phyloP scores from a whole-genome alignment of 192 early-diverging fungal species.

The Mortierella claussenii region DNA sequence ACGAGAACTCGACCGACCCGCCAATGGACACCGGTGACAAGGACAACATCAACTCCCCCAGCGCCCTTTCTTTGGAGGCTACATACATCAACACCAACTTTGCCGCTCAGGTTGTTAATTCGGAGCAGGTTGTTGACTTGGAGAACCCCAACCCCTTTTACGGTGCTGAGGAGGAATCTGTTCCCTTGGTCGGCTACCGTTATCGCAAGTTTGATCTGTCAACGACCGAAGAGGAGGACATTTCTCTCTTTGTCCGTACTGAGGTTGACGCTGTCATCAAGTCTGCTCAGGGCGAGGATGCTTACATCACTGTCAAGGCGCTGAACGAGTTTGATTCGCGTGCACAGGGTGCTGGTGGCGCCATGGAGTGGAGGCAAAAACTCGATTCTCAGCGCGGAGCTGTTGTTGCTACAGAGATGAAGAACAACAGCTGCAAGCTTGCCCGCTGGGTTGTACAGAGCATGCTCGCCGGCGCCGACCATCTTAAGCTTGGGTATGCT shows the following conservation, averaged over 20 bases:
- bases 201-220: slow-evolving; percentile 89
- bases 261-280: slow-evolving; percentile 86
- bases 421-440: slow-evolving; percentile 96
- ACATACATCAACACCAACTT: slow-evolving; percentile 89
- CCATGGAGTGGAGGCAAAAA: slow-evolving; percentile 94
- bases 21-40: slow-evolving; percentile 90
- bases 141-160: slow-evolving; percentile 84
- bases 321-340: slow-evolving; percentile 94
- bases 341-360: slow-evolving; percentile 85
- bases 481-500: slow-evolving; percentile 86
- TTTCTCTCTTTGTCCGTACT: slow-evolving; percentile 87
- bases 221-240: slow-evolving; percentile 67
- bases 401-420: slow-evolving; percentile 96
- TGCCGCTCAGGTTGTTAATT: slow-evolving; percentile 79
- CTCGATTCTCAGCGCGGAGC: slow-evolving; percentile 96
- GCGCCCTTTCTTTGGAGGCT: slow-evolving; percentile 86
- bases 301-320: slow-evolving; percentile 76
- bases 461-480: slow-evolving; percentile 87
- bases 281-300: slow-evolving; percentile 55
- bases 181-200: slow-evolving; percentile 79
- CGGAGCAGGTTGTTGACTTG: slow-evolving; percentile 58
- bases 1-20: slow-evolving; percentile 94
- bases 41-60: slow-evolving; percentile 89
- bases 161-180: slow-evolving; percentile 60
- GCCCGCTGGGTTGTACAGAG: slow-evolving; percentile 96